These are phyloP conservation scores for Knoxdaviesia capensis DNA, from an alignment of 2,329 filamentous ascomycete genomes.

Conservation along the genomic window DNA sequence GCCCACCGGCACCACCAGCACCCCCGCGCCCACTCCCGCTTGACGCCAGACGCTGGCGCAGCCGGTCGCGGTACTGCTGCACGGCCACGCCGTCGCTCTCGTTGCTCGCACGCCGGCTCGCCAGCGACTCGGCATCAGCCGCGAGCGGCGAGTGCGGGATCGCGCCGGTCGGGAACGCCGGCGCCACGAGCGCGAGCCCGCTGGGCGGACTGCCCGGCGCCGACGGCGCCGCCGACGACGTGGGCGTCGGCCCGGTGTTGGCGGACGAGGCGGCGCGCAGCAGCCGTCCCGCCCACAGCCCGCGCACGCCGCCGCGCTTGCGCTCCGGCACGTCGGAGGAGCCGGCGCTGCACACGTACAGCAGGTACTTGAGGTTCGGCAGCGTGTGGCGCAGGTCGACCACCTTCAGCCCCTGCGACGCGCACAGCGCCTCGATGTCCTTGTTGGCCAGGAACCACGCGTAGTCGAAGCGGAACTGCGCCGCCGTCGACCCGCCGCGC, in stretches of 20 bases:
- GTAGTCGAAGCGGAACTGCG: conserved; percentile 87
- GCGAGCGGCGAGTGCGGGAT: conserved; percentile 3
- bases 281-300: conserved; percentile 30
- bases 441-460: conserved; percentile 95
- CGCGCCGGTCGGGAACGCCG: conserved; percentile 1
- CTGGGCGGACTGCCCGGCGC: not conserved
- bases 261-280: conserved; percentile 11
- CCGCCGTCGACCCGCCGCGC: conserved; percentile 37
- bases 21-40: conserved; percentile 8
- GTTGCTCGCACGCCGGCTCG: conserved; percentile 20
- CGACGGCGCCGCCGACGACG: too few relatives aligned
- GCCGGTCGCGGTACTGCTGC: conserved; percentile 19
- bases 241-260: not conserved
- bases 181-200: not conserved
- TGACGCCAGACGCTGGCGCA: conserved; percentile 14
- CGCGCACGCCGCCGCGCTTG: conserved; percentile 39
- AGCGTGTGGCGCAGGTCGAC: conserved; percentile 83
- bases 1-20: conserved; percentile 3
- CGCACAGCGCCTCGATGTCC: conserved; percentile 55
- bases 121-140: too few relatives aligned
- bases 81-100: conserved; percentile 18
- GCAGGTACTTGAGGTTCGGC: conserved; percentile 79
- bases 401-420: conserved; percentile 51
- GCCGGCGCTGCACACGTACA: conserved; percentile 77
- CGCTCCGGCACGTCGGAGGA: conserved; percentile 39